phyloP scores from a whole-genome alignment of 2,329 filamentous ascomycete genomes.

The Triangularia setosa region DNA sequence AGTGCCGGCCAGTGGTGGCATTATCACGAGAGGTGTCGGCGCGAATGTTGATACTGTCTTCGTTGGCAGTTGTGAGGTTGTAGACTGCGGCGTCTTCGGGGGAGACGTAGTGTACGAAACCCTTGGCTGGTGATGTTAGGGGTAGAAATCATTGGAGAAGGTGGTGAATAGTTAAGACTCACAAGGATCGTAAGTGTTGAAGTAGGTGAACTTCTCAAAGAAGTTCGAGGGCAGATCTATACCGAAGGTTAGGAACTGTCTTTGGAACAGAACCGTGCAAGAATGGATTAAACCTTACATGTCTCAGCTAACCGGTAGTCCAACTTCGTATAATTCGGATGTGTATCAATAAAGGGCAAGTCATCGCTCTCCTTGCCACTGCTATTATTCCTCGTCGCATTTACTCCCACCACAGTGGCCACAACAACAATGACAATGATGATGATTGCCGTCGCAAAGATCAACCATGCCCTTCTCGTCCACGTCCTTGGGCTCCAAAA shows the following conservation, averaged over 20 bases:
- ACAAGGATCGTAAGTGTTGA: slow-evolving; percentile 41
- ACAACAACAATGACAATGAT: slow-evolving; percentile 48
- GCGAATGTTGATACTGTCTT: slow-evolving; percentile 48
- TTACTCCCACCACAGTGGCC: slow-evolving; percentile 37
- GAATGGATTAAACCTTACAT: slow-evolving; percentile 45
- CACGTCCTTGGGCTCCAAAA: slow-evolving; percentile 45
- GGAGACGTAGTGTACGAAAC: slow-evolving; percentile 54
- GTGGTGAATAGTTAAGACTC: background rate
- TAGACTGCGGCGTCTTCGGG: slow-evolving; percentile 37
- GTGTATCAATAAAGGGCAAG: slow-evolving; percentile 32
- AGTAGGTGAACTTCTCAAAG: slow-evolving; percentile 55
- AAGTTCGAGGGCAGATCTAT: slow-evolving; percentile 39
- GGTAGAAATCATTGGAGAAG: background rate
- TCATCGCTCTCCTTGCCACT: background rate
- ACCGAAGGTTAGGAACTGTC: slow-evolving; percentile 31
- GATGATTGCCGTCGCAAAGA: slow-evolving; percentile 35
- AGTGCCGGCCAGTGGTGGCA: slow-evolving; percentile 57
- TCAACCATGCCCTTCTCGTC: slow-evolving; percentile 49
- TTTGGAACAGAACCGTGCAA: too few species aligned
- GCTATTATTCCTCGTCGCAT: slow-evolving; percentile 24
- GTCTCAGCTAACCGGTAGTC: slow-evolving; percentile 47
- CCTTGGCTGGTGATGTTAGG: slow-evolving; percentile 32
- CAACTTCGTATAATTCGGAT: slow-evolving; percentile 46
- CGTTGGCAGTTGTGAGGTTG: slow-evolving; percentile 43
- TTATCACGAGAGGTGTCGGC: slow-evolving; percentile 55